These are phyloP conservation scores for Jamesozyma gamospora DNA, from an alignment of 805 yeast genomes.

Conservation along the genomic window DNA sequence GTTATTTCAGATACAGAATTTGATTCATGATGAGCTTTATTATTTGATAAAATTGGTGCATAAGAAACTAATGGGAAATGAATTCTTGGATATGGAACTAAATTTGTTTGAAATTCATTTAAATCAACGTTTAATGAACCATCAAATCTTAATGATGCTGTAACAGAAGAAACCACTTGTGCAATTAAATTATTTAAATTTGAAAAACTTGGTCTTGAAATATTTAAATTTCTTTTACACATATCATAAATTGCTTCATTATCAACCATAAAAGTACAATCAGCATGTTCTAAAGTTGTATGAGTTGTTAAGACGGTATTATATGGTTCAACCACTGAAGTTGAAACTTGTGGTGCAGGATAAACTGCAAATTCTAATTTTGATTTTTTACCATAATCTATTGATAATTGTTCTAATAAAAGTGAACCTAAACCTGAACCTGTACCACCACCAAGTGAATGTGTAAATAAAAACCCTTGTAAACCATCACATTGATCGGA, in stretches of 20 bases:
- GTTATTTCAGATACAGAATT: conserved; percentile 94
- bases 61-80: conserved; percentile 98
- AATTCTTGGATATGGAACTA: conserved; percentile 98
- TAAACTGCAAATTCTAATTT: conserved; percentile 96
- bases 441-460: conserved; percentile 98
- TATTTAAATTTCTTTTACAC: conserved; percentile 92
- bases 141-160: conserved; percentile 94
- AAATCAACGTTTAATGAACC: conserved; percentile 96
- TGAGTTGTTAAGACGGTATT: conserved; percentile 96
- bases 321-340: conserved; percentile 97
- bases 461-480: conserved; percentile 95
- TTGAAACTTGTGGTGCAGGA: conserved; percentile 96
- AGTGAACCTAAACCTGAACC: conserved; percentile 97
- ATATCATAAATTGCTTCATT: conserved; percentile 98
- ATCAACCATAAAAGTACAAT: conserved; percentile 98
- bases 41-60: conserved; percentile 88
- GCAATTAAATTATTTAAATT: conserved; percentile 91
- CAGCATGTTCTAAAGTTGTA: conserved; percentile 96
- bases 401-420: conserved; percentile 80
- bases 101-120: conserved; percentile 96
- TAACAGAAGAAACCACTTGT: conserved; percentile 95
- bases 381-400: conserved; percentile 92
- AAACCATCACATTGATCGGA: conserved; percentile 95
- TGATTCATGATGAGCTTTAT: conserved; percentile 90
- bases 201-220: conserved; percentile 80